phyloP scores from a whole-genome alignment of 345 rosid genomes.

The Euclidium syriacum region DNA sequence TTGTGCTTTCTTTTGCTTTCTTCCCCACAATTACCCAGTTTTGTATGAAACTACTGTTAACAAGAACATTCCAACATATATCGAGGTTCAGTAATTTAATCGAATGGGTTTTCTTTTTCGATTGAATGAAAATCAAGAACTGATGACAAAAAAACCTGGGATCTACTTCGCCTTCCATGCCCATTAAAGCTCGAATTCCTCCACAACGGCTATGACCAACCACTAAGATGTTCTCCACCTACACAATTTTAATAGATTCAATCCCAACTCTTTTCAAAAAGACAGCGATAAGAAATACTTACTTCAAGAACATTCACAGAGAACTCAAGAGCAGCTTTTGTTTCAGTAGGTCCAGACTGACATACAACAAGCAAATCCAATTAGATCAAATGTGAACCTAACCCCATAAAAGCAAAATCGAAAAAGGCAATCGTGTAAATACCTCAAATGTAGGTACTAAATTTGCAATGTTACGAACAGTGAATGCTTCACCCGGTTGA shows the following conservation, averaged over 20 bases:
- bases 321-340: conserved; percentile 93
- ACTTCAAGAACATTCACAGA: conserved; percentile 77
- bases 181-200: conserved; percentile 93
- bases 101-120: neutral
- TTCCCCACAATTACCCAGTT: conserved; percentile 83
- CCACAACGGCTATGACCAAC: conserved; percentile 96
- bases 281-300: conserved; percentile 38
- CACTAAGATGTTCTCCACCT: conserved; percentile 91
- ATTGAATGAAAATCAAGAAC: neutral
- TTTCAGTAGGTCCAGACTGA: conserved; percentile 92
- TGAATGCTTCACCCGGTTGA: conserved; percentile 97
- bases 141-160: conserved; percentile 59
- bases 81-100: neutral
- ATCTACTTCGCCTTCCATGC: conserved; percentile 65
- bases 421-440: neutral
- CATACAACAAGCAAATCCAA: conserved; percentile 17
- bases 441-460: conserved; percentile 89
- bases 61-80: neutral
- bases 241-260: conserved; percentile 24
- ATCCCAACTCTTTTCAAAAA: conserved; percentile 59
- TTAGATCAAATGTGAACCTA: conserved; percentile 8
- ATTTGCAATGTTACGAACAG: conserved; percentile 85
- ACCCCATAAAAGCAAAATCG: neutral
- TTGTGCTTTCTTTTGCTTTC: conserved; percentile 65
- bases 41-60: conserved; percentile 65